A percentile compares a stretch with the other conserved stretches of the same genome.
phyloP scores from a whole-genome alignment of 768 basidiomycete genomes.

The Macrolepiota fuliginosa region DNA sequence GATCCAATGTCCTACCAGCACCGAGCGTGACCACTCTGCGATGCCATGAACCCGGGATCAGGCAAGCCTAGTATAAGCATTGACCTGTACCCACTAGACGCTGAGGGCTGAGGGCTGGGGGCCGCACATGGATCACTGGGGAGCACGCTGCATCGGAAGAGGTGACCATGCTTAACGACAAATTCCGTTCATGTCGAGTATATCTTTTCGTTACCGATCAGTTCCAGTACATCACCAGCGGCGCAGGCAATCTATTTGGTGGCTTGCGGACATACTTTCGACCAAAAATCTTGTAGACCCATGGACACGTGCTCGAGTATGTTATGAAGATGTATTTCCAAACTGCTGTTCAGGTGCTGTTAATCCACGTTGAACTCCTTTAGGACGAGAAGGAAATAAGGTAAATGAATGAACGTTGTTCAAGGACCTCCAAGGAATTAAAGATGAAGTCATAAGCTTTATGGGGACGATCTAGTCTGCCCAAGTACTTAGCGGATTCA shows the following conservation, averaged over 20 bases:
- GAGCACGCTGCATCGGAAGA: no score
- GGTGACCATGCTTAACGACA: no score
- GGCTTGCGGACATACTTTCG: background rate
- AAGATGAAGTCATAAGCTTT: background rate
- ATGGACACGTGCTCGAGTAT: background rate
- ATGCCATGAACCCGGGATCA: background rate
- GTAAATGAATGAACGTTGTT: no score
- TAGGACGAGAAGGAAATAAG: background rate
- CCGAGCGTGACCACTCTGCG: background rate
- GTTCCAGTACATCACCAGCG: no score
- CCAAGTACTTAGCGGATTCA: no score
- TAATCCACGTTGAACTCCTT: background rate
- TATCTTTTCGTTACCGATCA: no score
- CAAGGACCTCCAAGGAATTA: background rate
- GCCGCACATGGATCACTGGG: no score
- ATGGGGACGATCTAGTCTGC: no score
- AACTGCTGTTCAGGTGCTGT: background rate
- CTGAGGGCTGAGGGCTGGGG: no score
- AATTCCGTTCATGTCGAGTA: no score
- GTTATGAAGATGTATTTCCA: background rate
- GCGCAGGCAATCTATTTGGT: no score
- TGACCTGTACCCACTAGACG: background rate
- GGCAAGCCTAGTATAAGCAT: background rate
- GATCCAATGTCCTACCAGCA: background rate
- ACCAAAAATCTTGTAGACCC: background rate